Percentiles rank a stretch among this genome's conserved stretches.
These are phyloP conservation scores for Fusarium anthophilum DNA, from an alignment of 2,329 filamentous ascomycete species.

Conservation along the genomic window DNA sequence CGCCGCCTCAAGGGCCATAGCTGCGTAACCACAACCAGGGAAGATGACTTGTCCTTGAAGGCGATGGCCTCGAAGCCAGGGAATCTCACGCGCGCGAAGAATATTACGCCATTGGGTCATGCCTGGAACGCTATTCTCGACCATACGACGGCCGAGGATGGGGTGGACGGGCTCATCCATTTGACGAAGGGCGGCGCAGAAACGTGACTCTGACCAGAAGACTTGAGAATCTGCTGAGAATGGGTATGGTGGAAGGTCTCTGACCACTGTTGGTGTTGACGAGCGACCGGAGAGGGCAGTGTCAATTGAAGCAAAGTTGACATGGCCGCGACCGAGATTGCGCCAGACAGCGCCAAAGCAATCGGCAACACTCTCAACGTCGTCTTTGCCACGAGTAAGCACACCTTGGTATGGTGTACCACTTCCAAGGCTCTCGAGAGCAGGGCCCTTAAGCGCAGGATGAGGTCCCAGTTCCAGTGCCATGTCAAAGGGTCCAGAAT, in stretches of 20 bases:
- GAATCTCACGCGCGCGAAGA: neutral
- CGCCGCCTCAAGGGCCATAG: slow-evolving; percentile 7
- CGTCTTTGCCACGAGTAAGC: neutral
- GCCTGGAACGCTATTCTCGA: neutral
- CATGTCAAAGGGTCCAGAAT: neutral
- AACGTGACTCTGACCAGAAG: neutral
- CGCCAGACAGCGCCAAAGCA: neutral
- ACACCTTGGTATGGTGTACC: neutral
- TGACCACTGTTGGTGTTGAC: neutral
- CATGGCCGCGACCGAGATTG: neutral
- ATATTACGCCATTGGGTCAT: slow-evolving; percentile 13
- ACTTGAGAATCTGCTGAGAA: neutral
- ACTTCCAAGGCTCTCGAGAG: neutral
- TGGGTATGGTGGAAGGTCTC: neutral
- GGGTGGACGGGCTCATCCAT: neutral
- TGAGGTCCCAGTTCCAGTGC: slow-evolving; percentile 1
- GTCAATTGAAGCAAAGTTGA: slow-evolving; percentile 1
- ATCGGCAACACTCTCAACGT: neutral
- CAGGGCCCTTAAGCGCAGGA: neutral
- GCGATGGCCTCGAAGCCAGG: slow-evolving; percentile 5
- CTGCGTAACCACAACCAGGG: slow-evolving; percentile 7
- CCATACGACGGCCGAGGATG: neutral
- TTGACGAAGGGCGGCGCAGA: neutral
- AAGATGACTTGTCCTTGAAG: slow-evolving; percentile 20
- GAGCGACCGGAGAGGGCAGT: neutral